These are phyloP conservation scores for Amanita brunnescens DNA, from an alignment of 768 basidiomycete species.

Conservation along the genomic window DNA sequence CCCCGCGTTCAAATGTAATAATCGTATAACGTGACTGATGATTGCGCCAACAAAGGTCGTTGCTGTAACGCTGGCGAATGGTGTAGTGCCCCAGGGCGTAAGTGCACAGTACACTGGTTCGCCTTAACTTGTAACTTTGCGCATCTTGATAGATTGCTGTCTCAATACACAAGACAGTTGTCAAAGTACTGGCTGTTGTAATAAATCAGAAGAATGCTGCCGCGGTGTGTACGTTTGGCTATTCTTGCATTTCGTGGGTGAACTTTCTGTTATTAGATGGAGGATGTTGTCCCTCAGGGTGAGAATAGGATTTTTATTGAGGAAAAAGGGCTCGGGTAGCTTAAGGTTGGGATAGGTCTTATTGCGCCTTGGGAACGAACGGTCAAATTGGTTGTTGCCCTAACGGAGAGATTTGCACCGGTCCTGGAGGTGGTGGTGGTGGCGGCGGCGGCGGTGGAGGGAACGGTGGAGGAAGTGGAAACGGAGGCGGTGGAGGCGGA, in stretches of 20 bases:
- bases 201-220: neutral
- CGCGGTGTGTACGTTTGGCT: neutral
- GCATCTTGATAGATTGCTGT: neutral
- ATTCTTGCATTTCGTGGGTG: neutral
- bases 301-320: neutral
- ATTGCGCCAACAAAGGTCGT: neutral
- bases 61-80: neutral
- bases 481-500: neutral
- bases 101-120: neutral
- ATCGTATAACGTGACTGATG: neutral
- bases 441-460: neutral
- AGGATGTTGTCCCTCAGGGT: conserved; percentile 3
- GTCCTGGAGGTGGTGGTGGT: neutral
- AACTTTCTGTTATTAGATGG: neutral
- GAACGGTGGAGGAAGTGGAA: neutral
- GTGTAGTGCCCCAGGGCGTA: neutral
- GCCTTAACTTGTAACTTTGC: too few species aligned
- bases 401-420: neutral
- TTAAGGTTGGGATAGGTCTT: neutral
- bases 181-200: neutral
- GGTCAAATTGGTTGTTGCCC: conserved; percentile 1
- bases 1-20: neutral
- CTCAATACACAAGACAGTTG: neutral
- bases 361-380: neutral
- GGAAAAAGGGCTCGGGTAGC: neutral